Evolutionary conservation across 345 rosid genomes (phyloP).

Genomic region (Populus davidiana): DNA sequence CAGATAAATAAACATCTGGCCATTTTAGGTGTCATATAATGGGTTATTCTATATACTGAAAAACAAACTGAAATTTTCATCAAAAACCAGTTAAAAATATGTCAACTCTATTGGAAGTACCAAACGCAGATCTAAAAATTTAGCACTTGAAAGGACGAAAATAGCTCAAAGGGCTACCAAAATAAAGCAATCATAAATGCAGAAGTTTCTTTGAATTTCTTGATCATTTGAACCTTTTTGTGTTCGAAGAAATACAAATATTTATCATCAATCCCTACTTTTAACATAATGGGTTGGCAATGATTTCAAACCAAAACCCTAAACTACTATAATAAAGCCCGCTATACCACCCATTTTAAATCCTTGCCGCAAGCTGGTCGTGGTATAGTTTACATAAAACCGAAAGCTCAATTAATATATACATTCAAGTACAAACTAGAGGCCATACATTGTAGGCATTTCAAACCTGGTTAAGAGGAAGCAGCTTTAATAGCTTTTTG

Average conservation of each 20-base stretch:
- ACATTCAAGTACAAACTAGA: constrained; percentile 1
- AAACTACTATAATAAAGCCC: not conserved
- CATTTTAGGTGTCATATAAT: not conserved
- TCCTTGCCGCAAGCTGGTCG: not conserved
- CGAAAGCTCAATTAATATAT: constrained; percentile 8
- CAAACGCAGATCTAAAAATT: not conserved
- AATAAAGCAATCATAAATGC: not conserved
- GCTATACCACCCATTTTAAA: not conserved
- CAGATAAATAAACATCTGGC: not conserved
- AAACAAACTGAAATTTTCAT: not conserved
- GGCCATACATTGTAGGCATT: not conserved
- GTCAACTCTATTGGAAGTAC: not conserved
- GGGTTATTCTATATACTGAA: not conserved
- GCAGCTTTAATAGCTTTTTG: constrained; percentile 58
- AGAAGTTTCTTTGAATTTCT: not conserved
- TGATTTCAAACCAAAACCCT: not conserved
- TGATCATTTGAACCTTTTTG: not conserved
- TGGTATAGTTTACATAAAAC: not conserved
- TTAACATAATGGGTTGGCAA: not conserved
- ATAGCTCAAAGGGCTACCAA: not conserved
- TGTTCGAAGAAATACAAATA: not conserved
- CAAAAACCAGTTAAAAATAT: not conserved
- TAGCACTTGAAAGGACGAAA: not conserved
- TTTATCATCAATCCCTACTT: not conserved
- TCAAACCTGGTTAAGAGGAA: constrained; percentile 23